Evolutionary conservation across 768 basidiomycete species (phyloP), one percentile per base, ranked within the genome.

Genomic region (Russula foetens): DNA sequence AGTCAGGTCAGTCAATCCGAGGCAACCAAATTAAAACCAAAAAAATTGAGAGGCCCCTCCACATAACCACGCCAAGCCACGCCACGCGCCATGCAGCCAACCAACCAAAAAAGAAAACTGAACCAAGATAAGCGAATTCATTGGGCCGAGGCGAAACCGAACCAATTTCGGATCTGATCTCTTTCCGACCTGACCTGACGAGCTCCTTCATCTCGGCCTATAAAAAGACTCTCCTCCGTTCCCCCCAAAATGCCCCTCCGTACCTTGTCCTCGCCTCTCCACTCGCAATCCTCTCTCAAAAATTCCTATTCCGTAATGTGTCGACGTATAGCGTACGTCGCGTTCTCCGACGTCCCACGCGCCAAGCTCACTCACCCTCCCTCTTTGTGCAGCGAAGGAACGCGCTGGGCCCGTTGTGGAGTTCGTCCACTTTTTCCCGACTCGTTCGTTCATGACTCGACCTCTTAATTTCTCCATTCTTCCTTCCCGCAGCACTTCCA

Each of bases 381-480:
- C 7, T 3, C 51, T 43, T 60, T 59, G 59, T 57, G 26, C 71
- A 89, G 88, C 61, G 81, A 88, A 80, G 88, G 88, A 71, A 90
- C 88, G 21, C 81, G 81, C 24, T 90, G 88, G 88, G 73, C 76
- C 56, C 79, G 76, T 61, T 90, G 88, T 71, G 83, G 84, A 67
- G 88, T 90, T 72, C 56, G 74, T 55, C 2, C 35, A 24, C 35
- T 44, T 35, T 60, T 19, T 17, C 19, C 39, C 39, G 35, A 41
- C 41, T 51, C 59, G n/a, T 43, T 24, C 50, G 11, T 46, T 29
- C 46, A 44, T 53, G 35, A 49, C 57, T n/a, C 48, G 64, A 60
- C 63, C 63, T 55, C 66, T 67, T 62, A 63, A 46, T 24, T 19
- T 14, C 46, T 23, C 41, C 47, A 39, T 49, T 38, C 21, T 38